Base-by-base conservation (phyloP, 75 land plant species). In the Pinus taeda region DNA sequence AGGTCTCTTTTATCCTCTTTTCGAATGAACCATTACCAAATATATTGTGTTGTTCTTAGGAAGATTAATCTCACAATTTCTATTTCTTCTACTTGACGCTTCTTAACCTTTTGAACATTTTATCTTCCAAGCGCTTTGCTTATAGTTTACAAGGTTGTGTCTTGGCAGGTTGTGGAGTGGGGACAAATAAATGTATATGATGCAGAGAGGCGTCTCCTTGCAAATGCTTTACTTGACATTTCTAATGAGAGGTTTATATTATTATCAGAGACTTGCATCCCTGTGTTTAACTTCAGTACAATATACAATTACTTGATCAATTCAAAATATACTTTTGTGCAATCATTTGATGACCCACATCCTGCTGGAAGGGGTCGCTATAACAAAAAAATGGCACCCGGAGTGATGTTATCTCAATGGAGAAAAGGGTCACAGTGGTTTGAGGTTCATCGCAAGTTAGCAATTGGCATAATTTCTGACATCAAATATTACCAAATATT, bases 111-210 rank as follows among this genome's bases (percentile, higher is more conserved):
- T 39, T 39, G 42, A 39, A 4, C 5, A 39, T 3, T 5, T 39
- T 39, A 39, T 39, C 42, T 39, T 39, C 42, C 42, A 39, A 6
- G 42, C 42, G 4, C 6, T 39, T 39, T 33, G 2, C 1, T 33
- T 39, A 39, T 39, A 39, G 0, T 39, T 39, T 39, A 39, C 6
- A 39, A 39, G 42, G 42, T 39, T 22, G 42, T 72, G 24, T 22
- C 22, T 72, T 72, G 42, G 49, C 80, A 88, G 90, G 81, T 24
- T 59, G 79, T 82, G 17, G 81, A 78, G 57, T 91, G 93, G 93
- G 92, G 93, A 57, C 78, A 77, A 60, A 86, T 87, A 72, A 90
- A 87, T n/a, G 87, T 89, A 87, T 82, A 85, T 75, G 93, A 91
- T 61, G 93, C 89, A 15, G 93, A 89, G 77, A 84, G 92, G 65